Evolutionary conservation across 176 grass and related monocot species (phyloP).

Genomic region (Oryza punctata): DNA sequence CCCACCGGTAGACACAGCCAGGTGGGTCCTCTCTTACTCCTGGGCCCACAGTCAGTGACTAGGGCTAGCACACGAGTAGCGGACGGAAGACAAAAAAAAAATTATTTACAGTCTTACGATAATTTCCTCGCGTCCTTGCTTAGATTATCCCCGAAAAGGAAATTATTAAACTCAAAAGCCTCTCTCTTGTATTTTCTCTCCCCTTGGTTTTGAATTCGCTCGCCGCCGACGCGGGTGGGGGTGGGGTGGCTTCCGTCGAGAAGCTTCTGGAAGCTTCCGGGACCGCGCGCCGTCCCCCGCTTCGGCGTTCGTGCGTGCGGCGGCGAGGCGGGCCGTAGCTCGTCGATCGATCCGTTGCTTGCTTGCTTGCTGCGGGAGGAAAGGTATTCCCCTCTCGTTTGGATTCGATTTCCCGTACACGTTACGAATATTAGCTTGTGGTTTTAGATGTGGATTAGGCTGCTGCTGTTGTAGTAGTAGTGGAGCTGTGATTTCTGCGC

Average conservation of each 20-base stretch:
- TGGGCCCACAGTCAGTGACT: neutral
- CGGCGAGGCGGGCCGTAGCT: neutral
- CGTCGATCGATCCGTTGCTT: neutral
- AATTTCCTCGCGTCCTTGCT: neutral
- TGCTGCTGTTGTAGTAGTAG: neutral
- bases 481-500: neutral
- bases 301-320: neutral
- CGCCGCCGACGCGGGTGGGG: constrained; percentile 10
- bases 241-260: neutral
- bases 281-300: neutral
- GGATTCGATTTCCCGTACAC: neutral
- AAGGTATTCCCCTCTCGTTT: constrained; percentile 14
- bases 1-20: neutral
- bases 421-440: neutral
- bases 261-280: constrained; percentile 9
- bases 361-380: constrained; percentile 8
- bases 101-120: neutral
- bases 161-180: constrained; percentile 1
- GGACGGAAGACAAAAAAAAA: neutral
- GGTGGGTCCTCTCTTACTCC: fast-evolving
- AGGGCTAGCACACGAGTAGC: fast-evolving
- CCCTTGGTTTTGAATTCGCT: constrained; percentile 26
- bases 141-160: neutral
- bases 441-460: neutral
- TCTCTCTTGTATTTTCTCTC: neutral